A percentile compares a stretch with the other conserved stretches of the same genome.
Conservation (phyloP, 2,329 filamentous ascomycete species). For the Aspergillus sp. region DNA sequence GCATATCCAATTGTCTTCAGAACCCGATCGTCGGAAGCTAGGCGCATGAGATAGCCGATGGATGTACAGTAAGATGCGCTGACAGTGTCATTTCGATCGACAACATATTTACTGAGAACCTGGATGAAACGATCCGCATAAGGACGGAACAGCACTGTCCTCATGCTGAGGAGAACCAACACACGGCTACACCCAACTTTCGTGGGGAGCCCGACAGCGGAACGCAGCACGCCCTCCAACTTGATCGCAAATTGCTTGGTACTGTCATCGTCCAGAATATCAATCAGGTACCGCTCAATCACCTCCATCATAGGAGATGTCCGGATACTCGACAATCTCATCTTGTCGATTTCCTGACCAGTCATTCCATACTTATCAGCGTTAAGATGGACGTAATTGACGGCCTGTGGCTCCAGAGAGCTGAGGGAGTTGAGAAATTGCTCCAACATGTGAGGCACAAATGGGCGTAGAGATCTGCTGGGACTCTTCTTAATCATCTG, state of each 20-base stretch:
- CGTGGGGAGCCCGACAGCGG: slow-evolving; percentile 82
- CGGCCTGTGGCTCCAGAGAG: slow-evolving; percentile 78
- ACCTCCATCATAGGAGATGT: slow-evolving; percentile 88
- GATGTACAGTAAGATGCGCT: slow-evolving; percentile 83
- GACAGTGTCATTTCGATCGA: slow-evolving; percentile 92
- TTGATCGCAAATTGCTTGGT: slow-evolving; percentile 69
- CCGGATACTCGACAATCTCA: slow-evolving; percentile 75
- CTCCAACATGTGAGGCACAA: slow-evolving; percentile 75
- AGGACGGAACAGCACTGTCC: slow-evolving; percentile 67
- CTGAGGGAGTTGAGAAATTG: slow-evolving; percentile 78
- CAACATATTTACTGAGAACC: slow-evolving; percentile 71
- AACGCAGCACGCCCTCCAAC: slow-evolving; percentile 76
- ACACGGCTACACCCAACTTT: slow-evolving; percentile 89
- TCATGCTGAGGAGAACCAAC: slow-evolving; percentile 76
- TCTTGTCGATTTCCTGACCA: slow-evolving; percentile 83
- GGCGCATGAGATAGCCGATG: slow-evolving; percentile 74
- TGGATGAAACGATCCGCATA: slow-evolving; percentile 73
- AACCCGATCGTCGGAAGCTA: slow-evolving; percentile 56
- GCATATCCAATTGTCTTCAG: slow-evolving; percentile 51
- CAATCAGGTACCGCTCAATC: slow-evolving; percentile 75
- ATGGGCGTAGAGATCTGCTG: slow-evolving; percentile 71
- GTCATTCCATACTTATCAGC: slow-evolving; percentile 79
- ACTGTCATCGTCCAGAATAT: slow-evolving; percentile 72
- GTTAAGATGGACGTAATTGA: slow-evolving; percentile 91
- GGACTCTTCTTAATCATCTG: slow-evolving; percentile 83